A percentile compares a stretch with the other conserved stretches of the same genome.
Evolutionary conservation across 345 rosid genomes (phyloP).

Genomic region (Salix viminalis): DNA sequence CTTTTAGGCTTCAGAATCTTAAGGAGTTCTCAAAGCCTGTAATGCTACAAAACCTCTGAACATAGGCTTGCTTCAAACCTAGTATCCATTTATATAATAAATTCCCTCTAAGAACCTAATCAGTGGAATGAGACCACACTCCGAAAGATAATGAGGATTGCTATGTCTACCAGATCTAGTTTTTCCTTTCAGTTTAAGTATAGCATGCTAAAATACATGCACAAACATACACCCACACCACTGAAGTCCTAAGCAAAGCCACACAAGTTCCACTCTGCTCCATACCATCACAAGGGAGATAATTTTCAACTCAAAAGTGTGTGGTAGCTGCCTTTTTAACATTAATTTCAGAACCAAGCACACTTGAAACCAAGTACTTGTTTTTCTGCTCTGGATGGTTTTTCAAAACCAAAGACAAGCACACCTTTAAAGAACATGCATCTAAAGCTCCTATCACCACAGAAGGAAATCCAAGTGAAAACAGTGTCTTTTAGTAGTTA

Average conservation of each 20-base stretch:
- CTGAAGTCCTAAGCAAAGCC: not conserved
- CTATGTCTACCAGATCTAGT: not conserved
- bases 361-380: not conserved
- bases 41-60: not conserved
- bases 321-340: not conserved
- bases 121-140: not conserved
- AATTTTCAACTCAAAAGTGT: not conserved
- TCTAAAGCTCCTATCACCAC: not conserved
- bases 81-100: not conserved
- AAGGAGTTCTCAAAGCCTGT: not conserved
- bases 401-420: not conserved
- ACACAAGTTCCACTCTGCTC: not conserved
- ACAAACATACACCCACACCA: not conserved
- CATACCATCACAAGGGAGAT: not conserved
- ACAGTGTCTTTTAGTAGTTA: not conserved
- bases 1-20: constrained; percentile 1
- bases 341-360: not conserved
- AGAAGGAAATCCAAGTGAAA: not conserved
- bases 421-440: not conserved
- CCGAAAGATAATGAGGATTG: not conserved
- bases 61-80: not conserved
- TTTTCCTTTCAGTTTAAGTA: not conserved
- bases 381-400: not conserved
- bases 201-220: not conserved
- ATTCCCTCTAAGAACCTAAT: not conserved